phyloP scores from a whole-genome alignment of 202 grass and related monocot species.

The Setaria italica region DNA sequence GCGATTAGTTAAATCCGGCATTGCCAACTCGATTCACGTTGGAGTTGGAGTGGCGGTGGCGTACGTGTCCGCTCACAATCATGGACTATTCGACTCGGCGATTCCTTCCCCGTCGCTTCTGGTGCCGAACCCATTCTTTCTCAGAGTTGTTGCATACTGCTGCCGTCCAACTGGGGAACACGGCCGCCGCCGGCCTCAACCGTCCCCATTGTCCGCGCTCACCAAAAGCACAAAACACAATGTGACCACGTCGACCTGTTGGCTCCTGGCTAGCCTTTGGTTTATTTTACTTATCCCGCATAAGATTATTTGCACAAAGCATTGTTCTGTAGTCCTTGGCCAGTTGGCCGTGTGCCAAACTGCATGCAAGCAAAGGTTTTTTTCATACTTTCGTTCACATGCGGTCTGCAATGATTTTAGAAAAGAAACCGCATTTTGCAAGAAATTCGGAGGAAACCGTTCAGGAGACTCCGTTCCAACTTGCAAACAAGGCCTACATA shows the following conservation, averaged over 20 bases:
- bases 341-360: background rate
- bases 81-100: background rate
- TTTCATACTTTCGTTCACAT: too few relatives aligned
- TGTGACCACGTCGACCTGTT: background rate
- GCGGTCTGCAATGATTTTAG: too few relatives aligned
- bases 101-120: background rate
- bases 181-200: background rate
- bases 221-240: too few relatives aligned
- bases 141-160: too few relatives aligned
- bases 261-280: background rate
- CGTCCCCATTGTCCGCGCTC: background rate
- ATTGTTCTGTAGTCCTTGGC: background rate
- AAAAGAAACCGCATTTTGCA: background rate
- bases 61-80: background rate
- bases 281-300: background rate
- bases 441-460: background rate
- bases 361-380: background rate
- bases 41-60: background rate
- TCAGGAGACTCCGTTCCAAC: too few relatives aligned
- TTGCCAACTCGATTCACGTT: background rate
- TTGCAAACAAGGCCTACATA: background rate
- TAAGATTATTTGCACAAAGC: background rate
- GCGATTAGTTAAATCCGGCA: background rate
- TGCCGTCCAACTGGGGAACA: background rate
- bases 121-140: background rate